Evolutionary conservation across 768 basidiomycete species (phyloP), one percentile per base, ranked within the genome.

Genomic region (Auriscalpium orientale): DNA sequence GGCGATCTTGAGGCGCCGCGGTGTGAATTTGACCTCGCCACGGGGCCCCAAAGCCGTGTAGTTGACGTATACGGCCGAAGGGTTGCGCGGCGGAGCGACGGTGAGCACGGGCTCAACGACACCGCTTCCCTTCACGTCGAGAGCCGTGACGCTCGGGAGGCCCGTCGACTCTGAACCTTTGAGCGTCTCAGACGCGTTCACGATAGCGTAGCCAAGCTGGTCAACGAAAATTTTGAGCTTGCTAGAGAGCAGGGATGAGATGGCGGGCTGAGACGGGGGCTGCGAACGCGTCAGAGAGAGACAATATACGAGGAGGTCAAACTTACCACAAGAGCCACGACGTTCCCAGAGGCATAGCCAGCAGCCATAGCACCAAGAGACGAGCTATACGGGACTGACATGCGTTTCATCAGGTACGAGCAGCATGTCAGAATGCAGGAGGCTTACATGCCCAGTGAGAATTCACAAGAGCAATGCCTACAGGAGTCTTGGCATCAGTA

Each of bases 371-470:
- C 18, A 7, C 54, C 54, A 8, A 55, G 46, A 38, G 54, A 46
- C 15, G 54, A 46, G 10, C 36, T 22, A n/a, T 47, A 55, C 21
- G 54, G 54, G 54, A 55, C 54, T 55, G 37, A 3, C 33, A 55
- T 15, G 22, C n/a, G n/a, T 5, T 28, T 28, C 22, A 28, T 28
- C 22, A 28, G 22, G 34, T 44, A 13, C 11, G 21, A 44, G 21
- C 21, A 28, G 22, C 22, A 12, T 11, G 21, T 13, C 18, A 20
- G 2, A 33, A 5, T 13, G 1, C 3, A 28, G 22, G 22, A 28
- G 5, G 36, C 54, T 47, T 22, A 55, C 54, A 55, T 15, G 54
- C 54, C 54, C 54, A 55, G 46, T 48, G 46, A 7, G 54, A 36
- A 8, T n/a, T 22, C 11, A 55, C 47, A 15, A 55, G n/a, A 22